Percentiles rank a stretch among this genome's conserved stretches.
phyloP scores from a whole-genome alignment of 2,329 filamentous ascomycete species.

The Fusarium protoensiforme region DNA sequence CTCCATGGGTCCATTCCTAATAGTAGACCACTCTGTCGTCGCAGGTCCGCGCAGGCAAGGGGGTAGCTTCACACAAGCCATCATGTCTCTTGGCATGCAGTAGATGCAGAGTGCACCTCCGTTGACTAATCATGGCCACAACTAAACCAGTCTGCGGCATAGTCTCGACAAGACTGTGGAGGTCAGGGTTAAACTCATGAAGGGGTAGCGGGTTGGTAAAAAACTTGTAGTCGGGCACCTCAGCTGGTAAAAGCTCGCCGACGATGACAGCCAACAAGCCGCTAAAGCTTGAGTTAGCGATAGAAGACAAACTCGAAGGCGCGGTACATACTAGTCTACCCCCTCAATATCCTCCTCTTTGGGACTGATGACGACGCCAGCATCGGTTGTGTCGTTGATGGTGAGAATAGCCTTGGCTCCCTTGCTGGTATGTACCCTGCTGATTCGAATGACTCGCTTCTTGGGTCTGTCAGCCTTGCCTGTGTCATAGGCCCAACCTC shows the following conservation, averaged over 20 bases:
- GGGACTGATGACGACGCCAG: neutral
- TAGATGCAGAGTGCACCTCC: neutral
- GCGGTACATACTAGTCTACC: fast-evolving
- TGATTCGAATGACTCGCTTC: neutral
- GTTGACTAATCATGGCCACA: neutral
- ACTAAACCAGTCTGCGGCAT: neutral
- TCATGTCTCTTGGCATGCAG: neutral
- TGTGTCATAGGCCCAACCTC: neutral
- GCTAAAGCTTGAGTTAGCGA: neutral
- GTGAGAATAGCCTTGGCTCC: neutral
- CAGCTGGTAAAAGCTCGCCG: neutral
- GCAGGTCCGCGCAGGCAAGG: neutral
- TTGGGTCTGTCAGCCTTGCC: neutral
- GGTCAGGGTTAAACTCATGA: neutral
- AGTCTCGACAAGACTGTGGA: neutral
- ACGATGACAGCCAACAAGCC: neutral
- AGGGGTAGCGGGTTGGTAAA: neutral
- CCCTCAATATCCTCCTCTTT: neutral
- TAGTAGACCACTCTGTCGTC: neutral
- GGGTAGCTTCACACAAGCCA: neutral
- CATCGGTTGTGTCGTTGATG: neutral
- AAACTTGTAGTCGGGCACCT: neutral
- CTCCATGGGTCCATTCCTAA: neutral
- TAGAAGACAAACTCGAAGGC: neutral
- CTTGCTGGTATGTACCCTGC: neutral